Evolutionary conservation across 352 stramenopile genomes (phyloP), one percentile per base, ranked within the genome.

Genomic region (Phytophthora aleatoria): DNA sequence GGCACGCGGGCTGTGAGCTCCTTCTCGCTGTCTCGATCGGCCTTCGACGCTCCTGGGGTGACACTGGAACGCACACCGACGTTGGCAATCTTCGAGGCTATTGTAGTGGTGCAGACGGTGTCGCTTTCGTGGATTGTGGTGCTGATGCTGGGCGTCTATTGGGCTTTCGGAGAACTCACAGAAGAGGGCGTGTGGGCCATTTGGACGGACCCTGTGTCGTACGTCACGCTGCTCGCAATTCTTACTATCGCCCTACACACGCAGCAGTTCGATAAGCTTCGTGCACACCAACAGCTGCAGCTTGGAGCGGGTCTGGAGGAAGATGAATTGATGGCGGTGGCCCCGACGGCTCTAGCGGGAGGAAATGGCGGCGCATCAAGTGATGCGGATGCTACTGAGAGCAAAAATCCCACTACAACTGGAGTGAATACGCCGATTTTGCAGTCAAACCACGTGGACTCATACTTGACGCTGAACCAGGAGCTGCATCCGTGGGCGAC

Each of bases 11-110:
- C 59, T 38, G 58, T 67, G 15, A 80, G 65, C 61, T 89, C 80
- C 51, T 85, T 86, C 52, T 81, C 78, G 43, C 72, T 89, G n/a
- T 60, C 84, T 16, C 76, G 77, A 13, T 83, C 74, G 27, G 65
- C 76, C 12, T 81, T 81, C 15, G 67, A 83, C 43, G 69, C 52
- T 9, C 31, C 49, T 4, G 62, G 67, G 6, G 62, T 87, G 35
- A 67, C 68, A 10, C 71, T 94, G n/a, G 67, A 79, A 24, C 82
- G 85, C 30, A 86, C 84, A 2, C 42, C 62, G 3, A 58, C 83
- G 27, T 62, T 94, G 26, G 74, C 71, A 9, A 35, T 87, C n/a
- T 90, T 87, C 58, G 86, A 95, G 47, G 56, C 77, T n/a, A 63
- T 88, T 57, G 74, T 89, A 27, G 69, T 92, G 44, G 61, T 90